These are phyloP conservation scores for Avena atlantica DNA, from an alignment of 176 grass and related monocot species.

Conservation along the genomic window DNA sequence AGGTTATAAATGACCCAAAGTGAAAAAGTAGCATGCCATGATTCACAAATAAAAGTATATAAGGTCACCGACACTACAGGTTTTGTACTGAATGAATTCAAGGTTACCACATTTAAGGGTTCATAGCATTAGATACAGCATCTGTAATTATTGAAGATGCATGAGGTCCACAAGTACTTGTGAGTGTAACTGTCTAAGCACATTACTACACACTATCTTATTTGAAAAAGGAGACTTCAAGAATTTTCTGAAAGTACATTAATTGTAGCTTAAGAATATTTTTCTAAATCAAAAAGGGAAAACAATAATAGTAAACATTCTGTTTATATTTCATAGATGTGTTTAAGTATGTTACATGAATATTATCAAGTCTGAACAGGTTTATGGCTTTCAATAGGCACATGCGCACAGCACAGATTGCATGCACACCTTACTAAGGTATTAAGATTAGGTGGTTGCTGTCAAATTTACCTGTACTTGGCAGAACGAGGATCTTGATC, in stretches of 20 bases:
- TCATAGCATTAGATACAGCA: neutral
- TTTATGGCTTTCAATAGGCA: neutral
- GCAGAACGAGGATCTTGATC: slow-evolving; percentile 93
- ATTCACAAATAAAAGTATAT: slow-evolving; percentile 21
- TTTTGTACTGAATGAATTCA: neutral
- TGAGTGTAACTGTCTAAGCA: neutral
- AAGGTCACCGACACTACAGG: neutral
- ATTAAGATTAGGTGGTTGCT: neutral
- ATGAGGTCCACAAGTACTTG: neutral
- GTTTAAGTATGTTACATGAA: neutral
- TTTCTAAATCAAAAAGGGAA: neutral
- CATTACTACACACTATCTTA: slow-evolving; percentile 4
- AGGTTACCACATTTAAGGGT: neutral
- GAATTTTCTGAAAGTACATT: neutral
- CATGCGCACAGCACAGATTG: neutral
- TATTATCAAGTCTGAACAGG: neutral
- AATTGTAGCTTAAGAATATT: neutral
- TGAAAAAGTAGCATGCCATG: slow-evolving; percentile 3
- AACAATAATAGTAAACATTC: neutral
- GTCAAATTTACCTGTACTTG: slow-evolving; percentile 73
- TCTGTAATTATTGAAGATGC: neutral
- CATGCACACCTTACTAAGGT: neutral
- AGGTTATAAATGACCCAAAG: neutral
- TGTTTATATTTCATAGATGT: slow-evolving; percentile 4
- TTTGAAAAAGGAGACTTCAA: too few species aligned